phyloP scores from a whole-genome alignment of 768 basidiomycete genomes.

The Russula vinacea region DNA sequence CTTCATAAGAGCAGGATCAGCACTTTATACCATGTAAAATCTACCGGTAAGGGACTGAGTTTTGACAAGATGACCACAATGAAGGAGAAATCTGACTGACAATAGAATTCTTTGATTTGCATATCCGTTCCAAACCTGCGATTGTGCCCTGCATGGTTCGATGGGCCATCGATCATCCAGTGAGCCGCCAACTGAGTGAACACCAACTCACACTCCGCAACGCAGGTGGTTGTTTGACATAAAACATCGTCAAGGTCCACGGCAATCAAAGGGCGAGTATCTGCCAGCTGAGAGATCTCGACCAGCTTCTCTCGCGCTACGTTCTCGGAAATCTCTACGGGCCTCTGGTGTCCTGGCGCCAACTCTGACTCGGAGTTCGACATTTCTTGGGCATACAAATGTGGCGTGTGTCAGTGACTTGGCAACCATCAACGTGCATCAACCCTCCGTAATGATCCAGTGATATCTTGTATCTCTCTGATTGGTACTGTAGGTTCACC shows the following conservation, averaged over 20 bases:
- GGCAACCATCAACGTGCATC: no score
- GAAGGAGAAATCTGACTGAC: constrained; percentile 8
- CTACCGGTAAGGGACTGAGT: constrained; percentile 4
- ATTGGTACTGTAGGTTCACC: neutral
- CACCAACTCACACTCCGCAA: constrained; percentile 22
- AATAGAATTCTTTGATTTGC: constrained; percentile 25
- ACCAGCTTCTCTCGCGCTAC: constrained; percentile 5
- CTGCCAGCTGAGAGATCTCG: neutral
- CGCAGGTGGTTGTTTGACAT: constrained; percentile 24
- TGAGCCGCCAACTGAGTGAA: neutral
- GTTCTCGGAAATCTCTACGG: constrained; percentile 10
- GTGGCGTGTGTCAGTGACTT: neutral
- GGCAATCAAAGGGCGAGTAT: constrained; percentile 13
- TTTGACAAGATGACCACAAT: neutral
- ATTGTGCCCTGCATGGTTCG: constrained; percentile 25
- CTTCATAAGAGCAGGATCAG: neutral
- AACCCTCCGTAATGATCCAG: neutral
- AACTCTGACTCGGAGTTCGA: neutral
- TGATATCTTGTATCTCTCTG: neutral
- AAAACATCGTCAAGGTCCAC: constrained; percentile 28
- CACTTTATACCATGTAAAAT: constrained; percentile 28
- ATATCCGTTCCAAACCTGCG: constrained; percentile 23
- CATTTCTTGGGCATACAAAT: neutral
- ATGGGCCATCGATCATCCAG: neutral
- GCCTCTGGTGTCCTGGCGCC: neutral